These are phyloP conservation scores for Fusarium vanettenii DNA, from an alignment of 2,329 filamentous ascomycete genomes.

Conservation along the genomic window DNA sequence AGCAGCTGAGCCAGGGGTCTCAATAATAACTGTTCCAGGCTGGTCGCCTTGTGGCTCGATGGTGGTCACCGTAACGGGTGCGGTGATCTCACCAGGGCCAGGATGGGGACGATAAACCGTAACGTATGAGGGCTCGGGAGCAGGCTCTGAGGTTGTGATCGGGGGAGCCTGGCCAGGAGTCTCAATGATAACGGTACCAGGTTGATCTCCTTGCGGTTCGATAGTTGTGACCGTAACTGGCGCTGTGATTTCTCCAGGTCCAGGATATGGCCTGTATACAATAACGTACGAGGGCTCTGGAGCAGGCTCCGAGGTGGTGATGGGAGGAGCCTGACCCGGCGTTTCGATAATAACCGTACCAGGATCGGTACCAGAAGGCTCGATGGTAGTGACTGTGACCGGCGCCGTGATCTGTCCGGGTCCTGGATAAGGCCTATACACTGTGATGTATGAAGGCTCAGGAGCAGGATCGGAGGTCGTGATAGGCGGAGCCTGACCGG, in stretches of 20 bases:
- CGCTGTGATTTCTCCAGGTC: neutral
- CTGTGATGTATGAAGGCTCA: neutral
- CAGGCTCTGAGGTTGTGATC: neutral
- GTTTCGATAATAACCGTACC: neutral
- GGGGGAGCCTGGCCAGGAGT: neutral
- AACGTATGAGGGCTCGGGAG: neutral
- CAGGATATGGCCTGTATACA: neutral
- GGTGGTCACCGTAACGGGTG: neutral
- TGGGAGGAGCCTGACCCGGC: neutral
- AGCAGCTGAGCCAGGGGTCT: constrained; percentile 7
- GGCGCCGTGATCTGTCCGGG: neutral
- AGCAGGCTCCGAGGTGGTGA: neutral
- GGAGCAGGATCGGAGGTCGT: neutral
- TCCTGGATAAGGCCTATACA: neutral
- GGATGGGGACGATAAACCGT: neutral
- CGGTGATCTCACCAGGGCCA: neutral
- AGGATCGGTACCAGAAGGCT: neutral
- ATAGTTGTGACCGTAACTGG: neutral
- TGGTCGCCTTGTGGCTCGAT: neutral
- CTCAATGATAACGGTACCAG: neutral
- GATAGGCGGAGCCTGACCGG: neutral
- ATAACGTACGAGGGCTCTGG: neutral
- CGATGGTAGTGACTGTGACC: neutral
- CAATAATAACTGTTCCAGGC: constrained; percentile 22
- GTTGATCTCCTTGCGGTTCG: neutral